These are phyloP conservation scores for Rhizopogon sp. DNA, from an alignment of 768 basidiomycete species.

Conservation along the genomic window DNA sequence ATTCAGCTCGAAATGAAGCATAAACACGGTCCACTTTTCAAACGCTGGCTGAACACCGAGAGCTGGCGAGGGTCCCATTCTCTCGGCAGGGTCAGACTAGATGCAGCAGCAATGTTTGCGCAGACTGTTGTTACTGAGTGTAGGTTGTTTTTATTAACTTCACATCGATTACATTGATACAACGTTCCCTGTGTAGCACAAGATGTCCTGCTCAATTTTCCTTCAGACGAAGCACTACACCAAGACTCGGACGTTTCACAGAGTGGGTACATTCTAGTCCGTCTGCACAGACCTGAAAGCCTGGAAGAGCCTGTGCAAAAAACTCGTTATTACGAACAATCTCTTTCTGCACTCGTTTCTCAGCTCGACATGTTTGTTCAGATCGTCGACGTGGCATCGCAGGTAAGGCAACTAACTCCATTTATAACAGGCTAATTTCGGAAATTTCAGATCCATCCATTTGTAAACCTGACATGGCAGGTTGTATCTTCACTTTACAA, in stretches of 20 bases:
- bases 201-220: background rate
- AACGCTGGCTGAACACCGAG: background rate
- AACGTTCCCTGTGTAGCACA: background rate
- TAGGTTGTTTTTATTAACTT: background rate
- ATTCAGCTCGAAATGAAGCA: background rate
- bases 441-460: constrained; percentile 19
- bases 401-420: constrained; percentile 7
- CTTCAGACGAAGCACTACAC: background rate
- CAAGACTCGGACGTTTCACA: background rate
- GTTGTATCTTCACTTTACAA: constrained; percentile 20
- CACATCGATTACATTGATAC: background rate
- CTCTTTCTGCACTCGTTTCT: constrained; percentile 15
- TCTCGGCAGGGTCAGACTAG: background rate
- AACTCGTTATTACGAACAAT: constrained; percentile 4
- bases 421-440: background rate
- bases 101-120: background rate
- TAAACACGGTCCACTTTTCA: background rate
- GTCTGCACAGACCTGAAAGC: constrained; percentile 9
- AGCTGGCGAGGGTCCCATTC: background rate
- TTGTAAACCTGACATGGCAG: constrained; percentile 24
- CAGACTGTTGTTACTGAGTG: background rate
- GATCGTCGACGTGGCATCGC: constrained; percentile 15
- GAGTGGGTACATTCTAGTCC: constrained; percentile 11
- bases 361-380: constrained; percentile 22
- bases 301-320: background rate